Evolutionary conservation across 108 stramenopile genomes (phyloP), one percentile per base, ranked within the genome.

Genomic region (Skeletonema menzelii): DNA sequence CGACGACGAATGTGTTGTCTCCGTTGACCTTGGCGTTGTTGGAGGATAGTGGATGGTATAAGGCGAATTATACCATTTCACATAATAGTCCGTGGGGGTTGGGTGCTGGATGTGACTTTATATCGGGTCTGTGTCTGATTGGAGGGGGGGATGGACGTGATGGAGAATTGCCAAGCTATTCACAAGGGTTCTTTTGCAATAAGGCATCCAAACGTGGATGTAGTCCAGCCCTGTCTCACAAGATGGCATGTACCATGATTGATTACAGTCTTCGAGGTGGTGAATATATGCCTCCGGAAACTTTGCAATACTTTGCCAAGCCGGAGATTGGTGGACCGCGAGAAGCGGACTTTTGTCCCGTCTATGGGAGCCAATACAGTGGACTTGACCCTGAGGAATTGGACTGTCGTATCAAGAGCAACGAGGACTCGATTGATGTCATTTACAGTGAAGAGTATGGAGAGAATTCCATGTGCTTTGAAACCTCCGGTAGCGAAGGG

Each of bases 31-130:
- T 94, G 73, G 93, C 91, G 26, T 49, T 94, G 10, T 70, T 91
- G 77, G 93, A 94, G 80, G 93, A 94, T 60, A 82, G 83, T 6
- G 93, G 93, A 12, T 94, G 93, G 93, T 94, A 94, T 71, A 82
- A 65, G 69, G 90, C 85, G 12, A 91, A 93, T 49, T 83, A 76
- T 20, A 76, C 79, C 62, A 83, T 67, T 63, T 2, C 67, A 1
- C 27, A 80, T 37, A 65, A 75, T 22, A 57, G 60, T 17, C 82
- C 82, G 14, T 83, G 82, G 82, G 93, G 93, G 1, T 80, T 89
- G 31, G 88, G 85, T 1, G 91, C 81, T 0, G 93, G 93, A 28
- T 95, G 93, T 69, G 90, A 91, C 61, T 95, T 95, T 67, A 86
- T 92, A 15, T 64, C 72, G 30, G 65, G 80, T 49, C 80, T 83